A percentile compares a stretch with the other conserved stretches of the same genome.
Evolutionary conservation across 768 basidiomycete genomes (phyloP).

Genomic region (Punctularia strigosozonata): DNA sequence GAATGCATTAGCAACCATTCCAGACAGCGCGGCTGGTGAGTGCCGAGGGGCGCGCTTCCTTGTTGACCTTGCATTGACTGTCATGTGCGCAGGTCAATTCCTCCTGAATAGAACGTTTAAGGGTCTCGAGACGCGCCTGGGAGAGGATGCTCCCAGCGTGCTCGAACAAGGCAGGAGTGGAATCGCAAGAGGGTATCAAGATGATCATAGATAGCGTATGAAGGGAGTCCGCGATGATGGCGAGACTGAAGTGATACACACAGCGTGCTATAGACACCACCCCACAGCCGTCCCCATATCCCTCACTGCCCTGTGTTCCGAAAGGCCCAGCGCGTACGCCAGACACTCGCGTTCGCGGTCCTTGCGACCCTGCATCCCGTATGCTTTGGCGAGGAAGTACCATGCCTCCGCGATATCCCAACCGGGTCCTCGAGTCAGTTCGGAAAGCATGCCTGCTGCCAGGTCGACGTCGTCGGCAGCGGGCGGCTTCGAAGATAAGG

Average conservation of each 20-base stretch:
- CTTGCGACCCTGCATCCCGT: slow-evolving; percentile 60
- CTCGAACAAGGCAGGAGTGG: slow-evolving; percentile 87
- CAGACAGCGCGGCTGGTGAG: slow-evolving; percentile 65
- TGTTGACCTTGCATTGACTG: slow-evolving; percentile 2
- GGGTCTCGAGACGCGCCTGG: slow-evolving; percentile 70
- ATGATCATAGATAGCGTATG: too few relatives aligned
- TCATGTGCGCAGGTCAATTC: slow-evolving; percentile 41
- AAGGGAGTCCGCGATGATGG: too few relatives aligned
- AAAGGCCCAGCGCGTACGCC: slow-evolving; percentile 49
- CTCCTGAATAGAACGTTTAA: slow-evolving; percentile 64
- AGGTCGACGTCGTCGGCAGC: slow-evolving; percentile 53
- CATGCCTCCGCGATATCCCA: slow-evolving; percentile 95
- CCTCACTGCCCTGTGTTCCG: slow-evolving; percentile 52
- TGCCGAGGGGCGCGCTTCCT: neutral
- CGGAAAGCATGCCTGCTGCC: slow-evolving; percentile 68
- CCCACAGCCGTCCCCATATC: slow-evolving; percentile 54
- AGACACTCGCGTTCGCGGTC: slow-evolving; percentile 69
- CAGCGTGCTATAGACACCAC: slow-evolving; percentile 39
- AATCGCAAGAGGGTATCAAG: slow-evolving; percentile 78
- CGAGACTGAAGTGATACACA: too few relatives aligned
- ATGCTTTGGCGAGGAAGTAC: slow-evolving; percentile 82
- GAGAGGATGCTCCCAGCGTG: slow-evolving; percentile 67
- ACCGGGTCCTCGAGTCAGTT: slow-evolving; percentile 65
- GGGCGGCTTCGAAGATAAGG: slow-evolving; percentile 3
- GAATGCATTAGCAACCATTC: slow-evolving; percentile 36